A percentile compares a stretch with the other conserved stretches of the same genome.
Evolutionary conservation across 83 land plant species (phyloP).

Genomic region (Diphasiastrum complanatum): DNA sequence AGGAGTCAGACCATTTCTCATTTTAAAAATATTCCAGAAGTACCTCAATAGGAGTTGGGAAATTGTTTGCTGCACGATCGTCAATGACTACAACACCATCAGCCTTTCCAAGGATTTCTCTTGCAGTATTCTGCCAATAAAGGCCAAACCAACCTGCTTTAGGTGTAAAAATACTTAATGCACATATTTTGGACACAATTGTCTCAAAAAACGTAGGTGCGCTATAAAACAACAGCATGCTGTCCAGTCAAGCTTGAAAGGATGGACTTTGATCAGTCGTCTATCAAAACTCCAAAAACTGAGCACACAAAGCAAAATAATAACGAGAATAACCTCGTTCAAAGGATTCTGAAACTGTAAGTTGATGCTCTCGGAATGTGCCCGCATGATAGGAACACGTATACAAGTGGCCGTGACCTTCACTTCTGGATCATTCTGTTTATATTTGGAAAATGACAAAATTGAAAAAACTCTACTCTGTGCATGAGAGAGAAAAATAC

Average conservation of each 20-base stretch:
- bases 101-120: slow-evolving; percentile 62
- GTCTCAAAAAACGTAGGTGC: too few relatives aligned
- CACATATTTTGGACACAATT: too few relatives aligned
- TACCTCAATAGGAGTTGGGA: slow-evolving; percentile 90
- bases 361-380: slow-evolving; percentile 95
- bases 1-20: too few relatives aligned
- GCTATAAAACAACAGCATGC: too few relatives aligned
- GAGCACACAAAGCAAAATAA: too few relatives aligned
- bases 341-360: slow-evolving; percentile 89
- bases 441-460: not conserved
- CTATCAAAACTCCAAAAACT: too few relatives aligned
- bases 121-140: slow-evolving; percentile 60
- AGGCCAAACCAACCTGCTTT: not conserved
- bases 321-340: slow-evolving; percentile 53
- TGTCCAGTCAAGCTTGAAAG: too few relatives aligned
- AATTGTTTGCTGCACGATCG: slow-evolving; percentile 64
- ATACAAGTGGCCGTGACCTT: slow-evolving; percentile 93
- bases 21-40: not conserved
- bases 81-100: slow-evolving; percentile 81
- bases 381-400: slow-evolving; percentile 94
- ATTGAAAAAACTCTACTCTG: too few relatives aligned
- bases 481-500: too few relatives aligned
- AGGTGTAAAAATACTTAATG: too few relatives aligned
- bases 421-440: slow-evolving; percentile 59
- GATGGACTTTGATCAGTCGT: too few relatives aligned